These are phyloP conservation scores for Fraxinus excelsior DNA, from an alignment of 257 asterid species.

Conservation along the genomic window DNA sequence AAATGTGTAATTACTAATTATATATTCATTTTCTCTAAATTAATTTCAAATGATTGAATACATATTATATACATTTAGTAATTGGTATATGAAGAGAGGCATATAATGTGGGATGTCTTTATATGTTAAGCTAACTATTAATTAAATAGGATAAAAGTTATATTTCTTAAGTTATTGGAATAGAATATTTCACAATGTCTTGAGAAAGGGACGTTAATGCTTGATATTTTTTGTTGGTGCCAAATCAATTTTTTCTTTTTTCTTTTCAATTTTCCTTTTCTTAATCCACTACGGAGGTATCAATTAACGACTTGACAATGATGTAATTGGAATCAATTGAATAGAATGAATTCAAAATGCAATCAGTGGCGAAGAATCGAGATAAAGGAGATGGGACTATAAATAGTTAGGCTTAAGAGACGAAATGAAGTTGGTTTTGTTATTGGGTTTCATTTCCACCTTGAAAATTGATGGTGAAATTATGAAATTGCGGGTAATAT, in stretches of 20 bases:
- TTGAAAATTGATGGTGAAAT: background rate
- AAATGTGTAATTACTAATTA: background rate
- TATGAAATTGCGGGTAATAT: background rate
- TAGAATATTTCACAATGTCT: background rate
- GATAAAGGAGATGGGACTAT: background rate
- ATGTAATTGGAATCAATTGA: background rate
- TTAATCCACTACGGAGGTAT: background rate
- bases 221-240: background rate
- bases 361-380: background rate
- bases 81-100: background rate
- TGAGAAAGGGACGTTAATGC: background rate
- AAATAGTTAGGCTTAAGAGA: background rate
- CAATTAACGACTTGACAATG: background rate
- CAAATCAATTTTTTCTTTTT: background rate
- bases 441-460: background rate
- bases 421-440: background rate
- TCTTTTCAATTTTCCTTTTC: background rate
- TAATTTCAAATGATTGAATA: background rate
- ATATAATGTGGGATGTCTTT: background rate
- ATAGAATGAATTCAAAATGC: background rate
- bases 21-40: background rate
- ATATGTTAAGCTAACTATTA: background rate
- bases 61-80: too few species aligned
- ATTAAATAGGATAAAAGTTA: background rate
- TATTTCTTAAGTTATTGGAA: background rate